phyloP scores from a whole-genome alignment of 805 yeast genomes.

The Barnettozyma wickerhamii region DNA sequence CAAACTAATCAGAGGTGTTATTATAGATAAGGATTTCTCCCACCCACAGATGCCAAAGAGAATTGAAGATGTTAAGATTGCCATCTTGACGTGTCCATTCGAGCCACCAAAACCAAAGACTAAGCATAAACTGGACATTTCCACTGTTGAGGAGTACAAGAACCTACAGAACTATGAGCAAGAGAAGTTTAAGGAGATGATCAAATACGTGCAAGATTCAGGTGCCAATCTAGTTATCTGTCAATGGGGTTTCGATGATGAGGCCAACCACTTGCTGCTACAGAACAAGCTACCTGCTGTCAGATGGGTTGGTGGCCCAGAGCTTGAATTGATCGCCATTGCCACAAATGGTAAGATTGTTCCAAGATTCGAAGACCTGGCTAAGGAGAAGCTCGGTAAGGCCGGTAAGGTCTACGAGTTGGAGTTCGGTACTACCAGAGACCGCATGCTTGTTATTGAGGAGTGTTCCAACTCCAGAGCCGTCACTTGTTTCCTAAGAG shows the following conservation, averaged over 20 bases:
- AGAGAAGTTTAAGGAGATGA: conserved; percentile 87
- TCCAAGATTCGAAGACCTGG: conserved; percentile 91
- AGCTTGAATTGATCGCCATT: conserved; percentile 90
- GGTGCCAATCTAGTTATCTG: conserved; percentile 97
- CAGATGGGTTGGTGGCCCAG: conserved; percentile 99
- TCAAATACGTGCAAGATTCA: conserved; percentile 72
- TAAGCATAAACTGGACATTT: conserved; percentile 91
- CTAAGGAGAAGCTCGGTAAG: conserved; percentile 74
- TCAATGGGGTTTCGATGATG: conserved; percentile 99
- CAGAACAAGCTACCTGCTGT: conserved; percentile 92
- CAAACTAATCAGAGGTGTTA: conserved; percentile 80
- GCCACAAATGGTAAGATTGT: conserved; percentile 97
- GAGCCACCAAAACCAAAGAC: conserved; percentile 99
- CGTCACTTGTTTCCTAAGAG: conserved; percentile 90
- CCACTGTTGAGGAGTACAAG: conserved; percentile 90
- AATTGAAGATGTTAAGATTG: conserved; percentile 77
- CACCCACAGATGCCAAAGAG: conserved; percentile 97
- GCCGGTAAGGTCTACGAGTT: conserved; percentile 85
- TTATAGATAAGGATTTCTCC: conserved; percentile 93
- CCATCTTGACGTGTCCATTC: conserved; percentile 96
- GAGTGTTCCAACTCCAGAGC: conserved; percentile 83
- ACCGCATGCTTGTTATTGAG: conserved; percentile 92
- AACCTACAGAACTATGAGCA: conserved; percentile 90
- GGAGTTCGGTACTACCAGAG: conserved; percentile 94
- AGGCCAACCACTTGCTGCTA: conserved; percentile 88